Conservation (phyloP, 2,329 filamentous ascomycete genomes). For the Xylaria multiplex region DNA sequence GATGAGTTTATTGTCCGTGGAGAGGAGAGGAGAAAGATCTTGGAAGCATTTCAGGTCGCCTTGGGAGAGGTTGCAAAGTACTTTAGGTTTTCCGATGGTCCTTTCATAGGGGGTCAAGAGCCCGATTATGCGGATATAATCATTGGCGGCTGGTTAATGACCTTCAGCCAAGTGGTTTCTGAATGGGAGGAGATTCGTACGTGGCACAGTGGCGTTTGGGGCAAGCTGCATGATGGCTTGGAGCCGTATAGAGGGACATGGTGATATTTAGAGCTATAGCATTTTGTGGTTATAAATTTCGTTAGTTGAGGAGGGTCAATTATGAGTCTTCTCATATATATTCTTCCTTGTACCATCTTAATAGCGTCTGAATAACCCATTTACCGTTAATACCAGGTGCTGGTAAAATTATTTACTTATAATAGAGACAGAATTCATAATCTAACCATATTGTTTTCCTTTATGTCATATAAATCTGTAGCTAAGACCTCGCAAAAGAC, state of each 20-base stretch:
- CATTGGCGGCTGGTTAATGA: slow-evolving; percentile 45
- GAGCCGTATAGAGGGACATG: slow-evolving; percentile 36
- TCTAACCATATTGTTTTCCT: too few species aligned
- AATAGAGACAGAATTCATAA: too few species aligned
- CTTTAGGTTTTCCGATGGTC: slow-evolving; percentile 36
- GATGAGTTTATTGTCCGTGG: slow-evolving; percentile 50
- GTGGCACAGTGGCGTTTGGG: slow-evolving; percentile 44
- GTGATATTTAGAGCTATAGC: slow-evolving; percentile 13
- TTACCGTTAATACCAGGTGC: too few species aligned
- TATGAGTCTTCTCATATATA: too few species aligned
- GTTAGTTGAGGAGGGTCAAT: too few species aligned
- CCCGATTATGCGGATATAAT: slow-evolving; percentile 45
- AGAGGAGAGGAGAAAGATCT: slow-evolving; percentile 38
- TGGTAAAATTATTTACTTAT: too few species aligned
- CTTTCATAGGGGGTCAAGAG: slow-evolving; percentile 42
- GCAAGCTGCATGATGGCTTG: slow-evolving; percentile 40
- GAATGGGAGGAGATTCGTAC: slow-evolving; percentile 43
- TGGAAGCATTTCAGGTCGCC: slow-evolving; percentile 24
- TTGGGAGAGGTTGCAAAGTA: slow-evolving; percentile 39
- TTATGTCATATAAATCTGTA: too few species aligned
- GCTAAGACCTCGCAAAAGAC: too few species aligned
- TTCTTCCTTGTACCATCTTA: too few species aligned
- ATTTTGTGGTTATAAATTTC: not conserved
- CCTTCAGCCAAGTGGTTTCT: slow-evolving; percentile 27
- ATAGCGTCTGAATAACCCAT: too few species aligned